These are phyloP conservation scores for Rhynchosporium agropyri DNA, from an alignment of 2,329 filamentous ascomycete species.

Conservation along the genomic window DNA sequence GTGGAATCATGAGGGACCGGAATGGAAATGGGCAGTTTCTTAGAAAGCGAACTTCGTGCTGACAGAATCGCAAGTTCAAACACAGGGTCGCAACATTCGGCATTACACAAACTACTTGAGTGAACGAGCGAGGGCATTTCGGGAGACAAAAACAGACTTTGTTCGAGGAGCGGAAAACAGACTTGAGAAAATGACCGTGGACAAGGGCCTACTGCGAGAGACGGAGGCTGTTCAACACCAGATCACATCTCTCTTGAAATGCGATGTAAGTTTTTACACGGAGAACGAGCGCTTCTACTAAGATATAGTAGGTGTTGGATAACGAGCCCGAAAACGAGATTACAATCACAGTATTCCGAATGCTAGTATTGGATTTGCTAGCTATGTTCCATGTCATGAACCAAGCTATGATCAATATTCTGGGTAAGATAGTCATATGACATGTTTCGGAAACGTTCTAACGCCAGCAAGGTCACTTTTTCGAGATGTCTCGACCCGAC, in stretches of 20 bases:
- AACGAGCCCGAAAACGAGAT: conserved; percentile 95
- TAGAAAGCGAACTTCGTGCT: conserved; percentile 41
- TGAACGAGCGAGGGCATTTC: conserved; percentile 79
- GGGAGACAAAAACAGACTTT: conserved; percentile 86
- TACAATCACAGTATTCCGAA: conserved; percentile 86
- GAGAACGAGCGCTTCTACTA: conserved; percentile 23
- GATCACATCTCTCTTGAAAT: conserved; percentile 81
- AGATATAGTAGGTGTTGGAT: conserved; percentile 68
- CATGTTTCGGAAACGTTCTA: neutral
- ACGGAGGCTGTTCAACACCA: conserved; percentile 90
- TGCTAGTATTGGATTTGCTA: conserved; percentile 87
- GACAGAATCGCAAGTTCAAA: conserved; percentile 68
- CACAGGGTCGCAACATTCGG: conserved; percentile 91
- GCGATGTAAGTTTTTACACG: conserved; percentile 68
- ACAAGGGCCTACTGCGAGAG: conserved; percentile 89
- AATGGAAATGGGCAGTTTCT: conserved; percentile 12
- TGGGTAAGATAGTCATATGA: conserved; percentile 62
- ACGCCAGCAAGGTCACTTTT: conserved; percentile 75
- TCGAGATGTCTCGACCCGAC: conserved; percentile 95
- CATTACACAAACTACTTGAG: conserved; percentile 87
- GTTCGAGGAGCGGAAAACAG: conserved; percentile 81
- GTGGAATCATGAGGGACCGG: conserved; percentile 42
- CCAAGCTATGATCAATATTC: conserved; percentile 93
- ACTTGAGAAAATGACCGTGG: conserved; percentile 82
- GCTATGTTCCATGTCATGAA: conserved; percentile 94